Evolutionary conservation across 1,284 basidiomycete species (phyloP), one percentile per base, ranked within the genome.

Genomic region (Cryptococcus jaspeensis): DNA sequence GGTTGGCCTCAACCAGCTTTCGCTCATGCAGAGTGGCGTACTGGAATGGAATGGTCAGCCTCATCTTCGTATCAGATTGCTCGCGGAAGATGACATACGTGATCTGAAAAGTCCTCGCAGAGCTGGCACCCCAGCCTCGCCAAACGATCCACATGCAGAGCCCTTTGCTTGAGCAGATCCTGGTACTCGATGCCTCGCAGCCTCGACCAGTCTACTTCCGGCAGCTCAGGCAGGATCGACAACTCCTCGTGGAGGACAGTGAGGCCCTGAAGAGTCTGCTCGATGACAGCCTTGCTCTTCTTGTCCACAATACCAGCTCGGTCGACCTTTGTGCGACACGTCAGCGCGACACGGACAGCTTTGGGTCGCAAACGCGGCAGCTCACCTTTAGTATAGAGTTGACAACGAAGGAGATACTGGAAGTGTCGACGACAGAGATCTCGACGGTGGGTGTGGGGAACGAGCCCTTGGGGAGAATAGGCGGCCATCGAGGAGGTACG

Each of bases 121-220:
- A 78, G 71, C 25, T 78, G 74, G 71, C 88, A 90, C 0, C 73
- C 76, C 48, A 81, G 79, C 16, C 68, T 78, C 15, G 72, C 61
- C 42, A 86, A 72, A 43, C 78, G 79, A 61, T 80, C 75, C 5
- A 78, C 69, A 4, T 87, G 70, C 18, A 75, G 77, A 47, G 87
- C 81, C 55, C 94, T 81, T 35, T 80, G 71, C 45, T 84, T 83
- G 46, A 97, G 71, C 22, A 83, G 79, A 62, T 98, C 95, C 74
- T 97, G 92, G 74, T 99, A 96, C 60, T 99, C 94, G 16, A 99
- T 78, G n/a, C 85, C 81, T 43, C 87, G 84, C 65, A 93, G 81
- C 52, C 88, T 85, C 47, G 80, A 81, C 93, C 93, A 98, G 58
- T 92, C 91, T 7, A 87, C 83, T 72, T 95, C 92, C 5, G 85